Evolutionary conservation across 306 rosid species (phyloP), one percentile per base, ranked within the genome.

Genomic region (Trifolium repens): DNA sequence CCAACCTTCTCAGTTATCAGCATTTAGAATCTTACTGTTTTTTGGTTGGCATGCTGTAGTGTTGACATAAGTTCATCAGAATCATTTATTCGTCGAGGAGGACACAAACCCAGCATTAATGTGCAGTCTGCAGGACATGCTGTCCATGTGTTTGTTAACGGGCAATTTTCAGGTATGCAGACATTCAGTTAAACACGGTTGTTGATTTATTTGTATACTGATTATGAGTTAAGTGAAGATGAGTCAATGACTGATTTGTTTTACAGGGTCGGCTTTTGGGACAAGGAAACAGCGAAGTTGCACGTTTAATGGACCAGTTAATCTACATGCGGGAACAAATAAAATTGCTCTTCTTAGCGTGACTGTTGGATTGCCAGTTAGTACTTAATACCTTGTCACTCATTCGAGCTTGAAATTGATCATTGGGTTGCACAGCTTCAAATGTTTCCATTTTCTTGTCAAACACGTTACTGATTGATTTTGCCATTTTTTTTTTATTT

Each of bases 61-160:
- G 76, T 94, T 75, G 87, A 84, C 58, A 82, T 94, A 76, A 75
- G 89, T 84, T 80, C 96, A 72, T 86, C 90, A 30, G 97, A 94
- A 77, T 84, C 89, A 71, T 91, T 88, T 85, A 89, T 91, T 59
- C 74, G 79, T 59, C 74, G 79, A 72, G 91, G 93, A 72, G 93
- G 93, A 77, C 79, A 84, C 54, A 84, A 81, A 55, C 92, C 98
- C 16, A 87, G 81, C 82, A 86, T 94, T 50, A 81, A 71, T 2
- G 88, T 94, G 82, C 91, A 80, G 75, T 94, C 99, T 7, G 89
- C 92, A n/a, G 99, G 99, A 39, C 92, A 92, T 88, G 96, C 91
- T 77, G 85, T 94, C 26, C 98, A 91, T 42, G 96, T 89, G 72
- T 94, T 88, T 81, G 78, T 90, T 82, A 94, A 94, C 32, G 97